Evolutionary conservation across 2,329 filamentous ascomycete species (phyloP), one percentile per base, ranked within the genome.

Genomic region (Aspergillus sergii): DNA sequence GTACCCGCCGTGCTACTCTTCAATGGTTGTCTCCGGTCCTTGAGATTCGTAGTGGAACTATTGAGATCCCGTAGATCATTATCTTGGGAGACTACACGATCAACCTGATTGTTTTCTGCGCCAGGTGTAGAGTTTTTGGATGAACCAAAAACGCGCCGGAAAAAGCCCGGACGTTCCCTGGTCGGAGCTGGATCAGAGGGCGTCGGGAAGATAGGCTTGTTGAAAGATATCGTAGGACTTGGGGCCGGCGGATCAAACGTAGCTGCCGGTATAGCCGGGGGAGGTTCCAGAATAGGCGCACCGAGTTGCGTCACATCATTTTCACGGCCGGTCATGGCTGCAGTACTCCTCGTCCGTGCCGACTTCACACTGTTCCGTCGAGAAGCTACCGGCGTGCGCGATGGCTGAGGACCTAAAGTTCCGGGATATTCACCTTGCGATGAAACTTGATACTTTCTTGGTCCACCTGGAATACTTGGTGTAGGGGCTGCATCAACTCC

Each of bases 61-160:
- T 65, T 68, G 14, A 51, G 58, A 34, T 74, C 72, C 48, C 69
- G 73, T 23, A 46, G 21, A 26, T 76, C 72, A 23, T 67, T 68
- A 8, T 75, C 73, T 53, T 68, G 71, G 28, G 66, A 28, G 8
- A 69, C 65, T n/a, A 69, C 60, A 28, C 58, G 14, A 32, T 76
- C 74, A 21, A 58, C 54, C 60, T 66, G 46, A 54, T 64, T 63
- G 62, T 60, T 59, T 58, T 73, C 74, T n/a, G 34, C 5, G 12
- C 57, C 64, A 19, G 66, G 59, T n/a, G 71, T 64, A 66, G 76
- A 83, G 56, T 79, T 85, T 73, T 85, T 91, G 41, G 91, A 88
- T 11, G 89, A 91, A 45, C 91, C 92, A 81, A 98, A 98, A 45
- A 98, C 91, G 66, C 94, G 88, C 71, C 93, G 89, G 82, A 98